Conservation (phyloP, 2,329 filamentous ascomycete genomes). For the Aspergillus fumigatus region DNA sequence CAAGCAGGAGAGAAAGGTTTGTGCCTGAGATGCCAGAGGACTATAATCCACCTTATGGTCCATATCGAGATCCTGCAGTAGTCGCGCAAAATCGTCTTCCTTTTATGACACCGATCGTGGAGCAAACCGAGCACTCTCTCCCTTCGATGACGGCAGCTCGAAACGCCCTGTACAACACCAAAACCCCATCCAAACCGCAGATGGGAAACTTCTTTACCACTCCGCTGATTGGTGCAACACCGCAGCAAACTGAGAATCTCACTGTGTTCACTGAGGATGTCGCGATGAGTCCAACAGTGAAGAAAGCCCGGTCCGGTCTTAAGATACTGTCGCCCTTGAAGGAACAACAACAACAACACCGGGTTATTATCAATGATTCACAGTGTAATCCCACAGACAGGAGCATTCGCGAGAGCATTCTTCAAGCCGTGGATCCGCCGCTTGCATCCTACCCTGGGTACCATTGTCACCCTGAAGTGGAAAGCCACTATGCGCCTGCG, state of each 20-base stretch:
- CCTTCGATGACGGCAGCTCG: constrained; percentile 53
- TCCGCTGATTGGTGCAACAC: constrained; percentile 64
- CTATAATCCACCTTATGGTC: constrained; percentile 72
- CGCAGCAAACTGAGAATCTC: constrained; percentile 46
- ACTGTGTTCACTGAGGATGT: constrained; percentile 27
- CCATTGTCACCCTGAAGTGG: constrained; percentile 63
- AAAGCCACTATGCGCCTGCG: constrained; percentile 64
- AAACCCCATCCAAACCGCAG: constrained; percentile 68
- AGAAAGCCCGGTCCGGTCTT: constrained; percentile 30
- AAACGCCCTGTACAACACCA: constrained; percentile 60
- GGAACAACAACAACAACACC: constrained; percentile 25
- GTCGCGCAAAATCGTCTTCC: constrained; percentile 86
- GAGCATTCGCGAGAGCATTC: constrained; percentile 67
- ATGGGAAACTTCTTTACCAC: constrained; percentile 58
- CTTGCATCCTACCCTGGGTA: constrained; percentile 74
- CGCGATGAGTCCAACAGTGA: constrained; percentile 34
- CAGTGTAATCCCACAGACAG: constrained; percentile 89
- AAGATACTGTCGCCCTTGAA: constrained; percentile 14
- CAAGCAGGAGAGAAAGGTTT: constrained; percentile 39
- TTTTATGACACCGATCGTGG: constrained; percentile 98
- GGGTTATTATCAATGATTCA: constrained; percentile 71
- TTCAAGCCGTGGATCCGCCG: constrained; percentile 68
- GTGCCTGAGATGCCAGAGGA: constrained; percentile 74
- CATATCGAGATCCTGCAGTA: constrained; percentile 74
- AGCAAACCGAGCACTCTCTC: constrained; percentile 86